phyloP scores from a whole-genome alignment of 2,329 filamentous ascomycete species.

The Calonectria ilicicola region DNA sequence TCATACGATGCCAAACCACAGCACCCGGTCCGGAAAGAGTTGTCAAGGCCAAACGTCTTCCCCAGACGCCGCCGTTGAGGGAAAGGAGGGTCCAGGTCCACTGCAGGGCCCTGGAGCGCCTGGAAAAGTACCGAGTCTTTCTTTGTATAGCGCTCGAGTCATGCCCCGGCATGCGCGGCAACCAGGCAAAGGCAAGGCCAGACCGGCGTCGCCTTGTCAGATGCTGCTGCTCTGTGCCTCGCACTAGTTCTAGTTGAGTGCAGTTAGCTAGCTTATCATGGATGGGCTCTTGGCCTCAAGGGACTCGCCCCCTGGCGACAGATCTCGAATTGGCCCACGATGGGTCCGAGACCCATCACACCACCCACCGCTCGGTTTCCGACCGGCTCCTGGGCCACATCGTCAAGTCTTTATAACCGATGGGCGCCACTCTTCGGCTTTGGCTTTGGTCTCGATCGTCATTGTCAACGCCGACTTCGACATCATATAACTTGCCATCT shows the following conservation, averaged over 20 bases:
- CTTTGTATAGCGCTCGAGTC: slow-evolving; percentile 33
- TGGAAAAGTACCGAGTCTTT: slow-evolving; percentile 25
- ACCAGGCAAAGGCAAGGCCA: slow-evolving; percentile 26
- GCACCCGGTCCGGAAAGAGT: slow-evolving; percentile 30
- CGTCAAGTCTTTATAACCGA: slow-evolving; percentile 43
- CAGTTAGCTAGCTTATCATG: slow-evolving; percentile 39
- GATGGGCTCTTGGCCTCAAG: slow-evolving; percentile 16
- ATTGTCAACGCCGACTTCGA: slow-evolving; percentile 25
- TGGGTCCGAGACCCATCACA: slow-evolving; percentile 43
- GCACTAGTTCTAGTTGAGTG: slow-evolving; percentile 31
- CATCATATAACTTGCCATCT: slow-evolving; percentile 33
- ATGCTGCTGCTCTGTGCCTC: slow-evolving; percentile 37
- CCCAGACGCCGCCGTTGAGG: slow-evolving; percentile 28
- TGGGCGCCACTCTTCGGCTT: slow-evolving; percentile 34
- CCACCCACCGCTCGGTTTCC: slow-evolving; percentile 46
- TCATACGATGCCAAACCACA: slow-evolving; percentile 39
- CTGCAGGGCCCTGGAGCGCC: slow-evolving; percentile 5
- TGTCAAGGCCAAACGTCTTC: slow-evolving; percentile 7
- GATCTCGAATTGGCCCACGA: slow-evolving; percentile 43
- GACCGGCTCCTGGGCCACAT: slow-evolving; percentile 40
- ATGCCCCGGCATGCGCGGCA: slow-evolving; percentile 37
- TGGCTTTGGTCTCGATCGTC: slow-evolving; percentile 15
- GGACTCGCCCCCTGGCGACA: slow-evolving; percentile 34
- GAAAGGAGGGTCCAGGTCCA: slow-evolving; percentile 22
- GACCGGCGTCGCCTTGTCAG: slow-evolving; percentile 42